A percentile compares a stretch with the other conserved stretches of the same genome.
Conservation (phyloP, 345 rosid species). For the Ceriops zippeliana region DNA sequence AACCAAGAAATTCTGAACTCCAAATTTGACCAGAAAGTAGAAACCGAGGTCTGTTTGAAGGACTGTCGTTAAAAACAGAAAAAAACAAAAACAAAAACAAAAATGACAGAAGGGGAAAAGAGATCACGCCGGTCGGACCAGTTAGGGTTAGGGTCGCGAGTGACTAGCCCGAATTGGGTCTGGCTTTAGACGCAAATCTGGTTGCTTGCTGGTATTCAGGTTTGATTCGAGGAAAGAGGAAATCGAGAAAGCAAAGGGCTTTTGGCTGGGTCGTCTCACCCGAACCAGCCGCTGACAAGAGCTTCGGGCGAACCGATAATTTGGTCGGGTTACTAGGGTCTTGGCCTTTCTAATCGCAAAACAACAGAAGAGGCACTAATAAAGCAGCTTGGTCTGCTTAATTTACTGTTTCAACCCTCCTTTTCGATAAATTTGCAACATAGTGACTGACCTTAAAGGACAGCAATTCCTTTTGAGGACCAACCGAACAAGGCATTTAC, state of each 20-base stretch:
- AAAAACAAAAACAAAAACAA: background rate
- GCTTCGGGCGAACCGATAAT: constrained; percentile 10
- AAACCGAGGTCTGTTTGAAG: background rate
- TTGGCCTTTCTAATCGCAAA: background rate
- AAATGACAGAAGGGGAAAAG: background rate
- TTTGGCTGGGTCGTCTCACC: background rate
- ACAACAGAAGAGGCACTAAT: background rate
- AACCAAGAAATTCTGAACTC: too few relatives aligned
- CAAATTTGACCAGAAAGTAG: too few relatives aligned
- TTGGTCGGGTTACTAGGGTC: constrained; percentile 14
- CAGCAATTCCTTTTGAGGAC: too few relatives aligned
- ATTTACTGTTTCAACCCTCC: too few relatives aligned
- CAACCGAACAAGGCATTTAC: too few relatives aligned
- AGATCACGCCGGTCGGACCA: constrained; percentile 10
- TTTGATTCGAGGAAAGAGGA: background rate
- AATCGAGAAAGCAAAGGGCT: too few relatives aligned
- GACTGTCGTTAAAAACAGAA: background rate
- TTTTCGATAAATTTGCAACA: too few relatives aligned
- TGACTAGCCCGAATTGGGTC: constrained; percentile 6
- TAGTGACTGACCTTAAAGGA: too few relatives aligned
- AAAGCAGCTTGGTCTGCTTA: background rate
- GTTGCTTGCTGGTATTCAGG: background rate
- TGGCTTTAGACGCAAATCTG: constrained; percentile 11
- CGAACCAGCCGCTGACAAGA: background rate
- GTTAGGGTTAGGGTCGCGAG: constrained; percentile 7